phyloP scores from a whole-genome alignment of 23 red algal species.

The Gracilaria gracilis region DNA sequence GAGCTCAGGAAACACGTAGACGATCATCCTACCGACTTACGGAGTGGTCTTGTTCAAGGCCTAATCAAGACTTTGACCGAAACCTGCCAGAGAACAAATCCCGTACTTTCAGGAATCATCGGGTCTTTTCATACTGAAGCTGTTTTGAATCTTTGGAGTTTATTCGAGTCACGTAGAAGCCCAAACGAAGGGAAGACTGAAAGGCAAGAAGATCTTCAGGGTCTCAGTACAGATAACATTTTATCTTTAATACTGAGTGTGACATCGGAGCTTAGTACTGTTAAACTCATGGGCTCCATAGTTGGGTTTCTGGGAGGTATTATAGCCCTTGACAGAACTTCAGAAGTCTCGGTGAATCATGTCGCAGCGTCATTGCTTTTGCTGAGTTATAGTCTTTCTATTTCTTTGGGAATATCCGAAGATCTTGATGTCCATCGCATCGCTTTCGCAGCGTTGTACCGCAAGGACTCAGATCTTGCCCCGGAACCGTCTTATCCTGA shows the following conservation, averaged over 20 bases:
- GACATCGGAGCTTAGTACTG: conserved; percentile 4
- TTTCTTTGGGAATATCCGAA: conserved; percentile 27
- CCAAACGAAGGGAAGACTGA: conserved; percentile 3
- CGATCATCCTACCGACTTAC: background rate
- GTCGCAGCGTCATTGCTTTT: conserved; percentile 27
- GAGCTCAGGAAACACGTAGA: conserved; percentile 21
- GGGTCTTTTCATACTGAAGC: conserved; percentile 5
- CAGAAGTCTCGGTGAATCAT: conserved; percentile 16
- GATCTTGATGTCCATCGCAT: conserved; percentile 28
- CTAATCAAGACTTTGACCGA: conserved; percentile 38
- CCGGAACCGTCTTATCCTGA: conserved; percentile 51
- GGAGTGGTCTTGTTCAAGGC: background rate
- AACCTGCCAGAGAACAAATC: conserved; percentile 57
- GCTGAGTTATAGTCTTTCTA: conserved; percentile 23
- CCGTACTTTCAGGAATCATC: conserved; percentile 49
- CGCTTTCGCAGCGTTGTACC: conserved; percentile 33
- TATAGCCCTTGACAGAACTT: background rate
- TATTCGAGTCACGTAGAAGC: background rate
- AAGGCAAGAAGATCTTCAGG: conserved; percentile 6
- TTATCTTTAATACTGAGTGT: conserved; percentile 6
- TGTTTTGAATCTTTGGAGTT: background rate
- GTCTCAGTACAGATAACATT: conserved; percentile 37
- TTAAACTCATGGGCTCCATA: conserved; percentile 3
- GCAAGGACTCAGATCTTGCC: conserved; percentile 16
- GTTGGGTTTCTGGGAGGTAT: conserved; percentile 9